Conservation (phyloP, 768 basidiomycete species). For the Strobilomyces confusus region DNA sequence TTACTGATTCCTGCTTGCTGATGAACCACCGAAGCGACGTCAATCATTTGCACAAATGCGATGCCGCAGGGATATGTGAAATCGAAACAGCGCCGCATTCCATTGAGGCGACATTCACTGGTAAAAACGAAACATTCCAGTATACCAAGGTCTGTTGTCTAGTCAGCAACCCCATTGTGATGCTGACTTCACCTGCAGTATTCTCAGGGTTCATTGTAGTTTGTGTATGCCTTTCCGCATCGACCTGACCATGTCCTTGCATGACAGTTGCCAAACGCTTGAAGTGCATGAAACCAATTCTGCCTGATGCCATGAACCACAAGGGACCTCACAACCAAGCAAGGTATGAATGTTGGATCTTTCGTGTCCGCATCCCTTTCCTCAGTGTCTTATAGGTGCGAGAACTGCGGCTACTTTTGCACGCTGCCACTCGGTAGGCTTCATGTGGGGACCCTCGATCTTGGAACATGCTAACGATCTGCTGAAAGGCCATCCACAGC, state of each 20-base stretch:
- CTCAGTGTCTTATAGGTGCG: slow-evolving; percentile 36
- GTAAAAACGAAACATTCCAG: slow-evolving; percentile 55
- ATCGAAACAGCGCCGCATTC: too few species aligned
- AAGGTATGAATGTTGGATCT: slow-evolving; percentile 28
- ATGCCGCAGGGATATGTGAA: slow-evolving; percentile 37
- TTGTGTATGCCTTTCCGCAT: neutral
- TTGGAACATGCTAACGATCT: neutral
- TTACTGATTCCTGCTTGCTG: too few species aligned
- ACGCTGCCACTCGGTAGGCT: slow-evolving; percentile 47
- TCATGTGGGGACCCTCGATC: rapidly evolving
- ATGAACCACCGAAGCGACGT: slow-evolving; percentile 35
- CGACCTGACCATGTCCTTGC: neutral
- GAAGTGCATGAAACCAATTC: slow-evolving; percentile 46
- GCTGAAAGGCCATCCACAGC: slow-evolving; percentile 49
- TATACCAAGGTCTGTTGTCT: slow-evolving; percentile 51
- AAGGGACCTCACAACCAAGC: too few species aligned
- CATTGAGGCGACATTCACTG: slow-evolving; percentile 59
- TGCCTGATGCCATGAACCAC: too few species aligned
- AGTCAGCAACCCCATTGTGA: slow-evolving; percentile 53
- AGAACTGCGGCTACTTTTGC: slow-evolving; percentile 53
- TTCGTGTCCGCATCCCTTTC: neutral
- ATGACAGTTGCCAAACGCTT: slow-evolving; percentile 45
- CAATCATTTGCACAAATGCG: slow-evolving; percentile 49
- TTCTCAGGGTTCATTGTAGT: slow-evolving; percentile 35
- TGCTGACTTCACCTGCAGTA: too few species aligned